A percentile compares a stretch with the other conserved stretches of the same genome.
These are phyloP conservation scores for Glomus cerebriforme DNA, from an alignment of 192 early-diverging fungal genomes.

Conservation along the genomic window DNA sequence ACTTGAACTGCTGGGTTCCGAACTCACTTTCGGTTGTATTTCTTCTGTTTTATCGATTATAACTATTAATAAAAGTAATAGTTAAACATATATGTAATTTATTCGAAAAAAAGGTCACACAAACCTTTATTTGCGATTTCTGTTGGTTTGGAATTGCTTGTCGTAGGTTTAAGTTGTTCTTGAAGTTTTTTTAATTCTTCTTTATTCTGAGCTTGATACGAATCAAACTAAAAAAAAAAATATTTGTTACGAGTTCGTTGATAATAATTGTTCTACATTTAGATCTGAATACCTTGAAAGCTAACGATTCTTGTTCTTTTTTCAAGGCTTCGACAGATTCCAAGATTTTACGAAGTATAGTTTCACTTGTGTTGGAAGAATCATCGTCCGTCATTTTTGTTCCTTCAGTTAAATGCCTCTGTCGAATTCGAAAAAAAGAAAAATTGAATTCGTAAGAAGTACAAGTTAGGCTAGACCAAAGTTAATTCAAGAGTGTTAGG, in stretches of 20 bases:
- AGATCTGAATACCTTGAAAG: constrained; percentile 30
- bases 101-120: not conserved
- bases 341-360: constrained; percentile 32
- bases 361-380: not conserved
- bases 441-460: too few species aligned
- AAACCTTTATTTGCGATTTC: not conserved
- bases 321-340: constrained; percentile 35
- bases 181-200: constrained; percentile 33
- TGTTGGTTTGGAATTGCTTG: constrained; percentile 23
- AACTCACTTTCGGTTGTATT: not conserved
- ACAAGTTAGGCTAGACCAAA: too few species aligned
- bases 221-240: constrained; percentile 27
- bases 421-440: too few species aligned
- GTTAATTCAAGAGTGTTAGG: too few species aligned
- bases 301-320: constrained; percentile 32
- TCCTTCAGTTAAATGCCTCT: not conserved
- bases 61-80: constrained; percentile 11
- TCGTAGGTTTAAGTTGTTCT: constrained; percentile 22
- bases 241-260: not conserved
- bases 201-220: constrained; percentile 29
- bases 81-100: not conserved
- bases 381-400: not conserved
- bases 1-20: not conserved
- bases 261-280: not conserved
- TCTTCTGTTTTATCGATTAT: not conserved